Conservation (phyloP, 192 early-diverging fungal species). For the Jimgerdemannia lactiflua region DNA sequence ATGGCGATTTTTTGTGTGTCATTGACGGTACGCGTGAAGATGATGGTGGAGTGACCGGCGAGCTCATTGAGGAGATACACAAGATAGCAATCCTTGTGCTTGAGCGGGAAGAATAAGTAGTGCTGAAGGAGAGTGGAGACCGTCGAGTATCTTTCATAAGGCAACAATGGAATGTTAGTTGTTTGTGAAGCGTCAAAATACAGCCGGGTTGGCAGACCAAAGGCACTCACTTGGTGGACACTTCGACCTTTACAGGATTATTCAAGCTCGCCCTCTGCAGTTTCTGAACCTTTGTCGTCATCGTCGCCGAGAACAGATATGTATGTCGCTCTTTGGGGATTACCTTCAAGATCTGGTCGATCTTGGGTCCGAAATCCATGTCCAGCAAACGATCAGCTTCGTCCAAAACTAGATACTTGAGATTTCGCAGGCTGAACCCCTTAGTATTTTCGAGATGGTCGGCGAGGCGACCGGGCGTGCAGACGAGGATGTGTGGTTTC, state of each 20-base stretch:
- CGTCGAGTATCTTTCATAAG: slow-evolving; percentile 73
- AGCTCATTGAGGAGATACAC: slow-evolving; percentile 93
- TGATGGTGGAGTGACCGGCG: slow-evolving; percentile 87
- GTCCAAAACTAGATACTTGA: slow-evolving; percentile 94
- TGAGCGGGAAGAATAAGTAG: slow-evolving; percentile 96
- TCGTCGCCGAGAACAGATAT: slow-evolving; percentile 95
- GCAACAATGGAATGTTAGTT: background rate
- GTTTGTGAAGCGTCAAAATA: too few species aligned
- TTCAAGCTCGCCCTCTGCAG: slow-evolving; percentile 86
- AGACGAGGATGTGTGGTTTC: slow-evolving; percentile 93
- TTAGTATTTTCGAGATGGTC: slow-evolving; percentile 99
- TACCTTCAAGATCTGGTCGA: slow-evolving; percentile 90
- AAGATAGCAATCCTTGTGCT: slow-evolving; percentile 93
- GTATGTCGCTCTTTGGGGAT: slow-evolving; percentile 92
- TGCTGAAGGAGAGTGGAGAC: slow-evolving; percentile 92
- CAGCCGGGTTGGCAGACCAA: background rate
- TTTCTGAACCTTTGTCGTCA: slow-evolving; percentile 98
- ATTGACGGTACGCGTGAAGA: slow-evolving; percentile 90
- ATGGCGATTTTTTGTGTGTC: slow-evolving; percentile 83
- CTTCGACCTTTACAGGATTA: slow-evolving; percentile 93
- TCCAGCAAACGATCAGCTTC: slow-evolving; percentile 93
- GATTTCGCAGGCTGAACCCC: slow-evolving; percentile 85
- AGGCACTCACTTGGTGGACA: slow-evolving; percentile 67
- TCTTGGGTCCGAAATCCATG: slow-evolving; percentile 96
- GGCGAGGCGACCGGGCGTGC: slow-evolving; percentile 92